Base-by-base conservation (phyloP, 352 stramenopile species). In the Globisporangium irregulare region DNA sequence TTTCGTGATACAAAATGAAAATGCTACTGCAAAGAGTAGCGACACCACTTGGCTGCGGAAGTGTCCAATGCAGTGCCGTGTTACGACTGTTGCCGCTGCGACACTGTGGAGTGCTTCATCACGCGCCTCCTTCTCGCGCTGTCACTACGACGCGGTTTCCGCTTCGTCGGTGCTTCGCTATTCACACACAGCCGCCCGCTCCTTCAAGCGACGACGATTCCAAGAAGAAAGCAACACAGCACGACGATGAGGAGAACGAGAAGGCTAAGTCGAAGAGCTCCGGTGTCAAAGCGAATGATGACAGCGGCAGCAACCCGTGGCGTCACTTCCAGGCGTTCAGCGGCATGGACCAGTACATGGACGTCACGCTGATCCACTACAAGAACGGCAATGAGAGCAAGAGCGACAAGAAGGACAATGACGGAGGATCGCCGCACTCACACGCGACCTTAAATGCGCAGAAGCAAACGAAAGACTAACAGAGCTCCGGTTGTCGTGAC, bases 311-410 rank as follows among this genome's bases (percentile, higher is more conserved):
- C 56, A 79, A 78, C 50, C 73, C 80, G 0, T 79, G 76, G 67
- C 69, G 75, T 48, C 86, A 93, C 62, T 93, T 93, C 54, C 71
- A 77, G 18, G 76, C 71, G n/a, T 93, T 92, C 66, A 38, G 8
- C 22, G 76, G 73, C 60, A 92, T 93, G 84, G 79, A 91, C 59
- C 73, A 87, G 59, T 93, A 92, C 69, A 73, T 93, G 57, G 74
- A 89, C 61, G 73, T 74, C 29, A 93, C 86, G 22, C 75, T 90
- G 20, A 81, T 91, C 53, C 73, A 86, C 48, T 93, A 92, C 76
- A 73, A 77, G 66, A 87, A 88, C 53, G 15, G 32, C 18, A 20
- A 10, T n/a, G 14, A 61, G 9, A 46, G 9, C 56, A 22, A 34
- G 2, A 12, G 4, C 29, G 1, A 10, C 8, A 15, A 14, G 18